Conservation (phyloP, 163 green algal genomes). For the Volvox carteri region DNA sequence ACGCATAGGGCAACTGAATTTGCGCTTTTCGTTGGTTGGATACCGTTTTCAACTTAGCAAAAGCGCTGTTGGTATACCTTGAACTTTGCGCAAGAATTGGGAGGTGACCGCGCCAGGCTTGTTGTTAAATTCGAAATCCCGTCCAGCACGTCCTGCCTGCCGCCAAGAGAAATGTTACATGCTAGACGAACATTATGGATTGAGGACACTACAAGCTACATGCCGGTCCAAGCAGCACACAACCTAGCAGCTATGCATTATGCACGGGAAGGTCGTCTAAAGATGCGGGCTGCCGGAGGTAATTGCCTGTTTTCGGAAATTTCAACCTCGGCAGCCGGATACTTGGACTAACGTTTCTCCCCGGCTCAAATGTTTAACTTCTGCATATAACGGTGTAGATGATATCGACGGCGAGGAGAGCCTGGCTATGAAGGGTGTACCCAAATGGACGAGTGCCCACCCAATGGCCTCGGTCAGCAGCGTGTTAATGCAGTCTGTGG, state of each 20-base stretch:
- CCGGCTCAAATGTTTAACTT: not conserved
- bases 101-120: too few relatives aligned
- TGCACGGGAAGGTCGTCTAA: constrained; percentile 1
- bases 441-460: constrained; percentile 3
- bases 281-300: not conserved
- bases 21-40: too few relatives aligned
- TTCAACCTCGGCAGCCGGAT: too few relatives aligned
- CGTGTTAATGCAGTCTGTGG: constrained; percentile 19
- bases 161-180: constrained; percentile 1
- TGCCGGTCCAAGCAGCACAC: not conserved
- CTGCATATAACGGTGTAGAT: not conserved
- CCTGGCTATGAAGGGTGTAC: not conserved
- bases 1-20: too few relatives aligned
- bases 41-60: too few relatives aligned
- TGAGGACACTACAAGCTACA: not conserved
- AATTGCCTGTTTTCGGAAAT: not conserved
- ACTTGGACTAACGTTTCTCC: not conserved
- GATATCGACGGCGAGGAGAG: not conserved
- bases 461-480: constrained; percentile 8
- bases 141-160: too few relatives aligned
- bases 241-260: constrained; percentile 28
- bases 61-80: too few relatives aligned
- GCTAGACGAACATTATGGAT: constrained; percentile 10
- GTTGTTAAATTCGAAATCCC: too few relatives aligned
- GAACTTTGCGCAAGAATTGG: too few relatives aligned